Evolutionary conservation across 129 eudicot species (phyloP).

Genomic region (carrot (Daucus carota)): DH1_v3.0 NC_030382.2:43353501-43354000

Average conservation of each 20-base stretch:
- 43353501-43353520: not conserved
- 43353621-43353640: not conserved
- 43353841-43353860: not conserved
- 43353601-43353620: too few relatives aligned
- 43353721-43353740: not conserved
- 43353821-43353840: too few relatives aligned
- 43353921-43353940: not conserved
- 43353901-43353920: not conserved
- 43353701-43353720: not conserved
- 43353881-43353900: not conserved
- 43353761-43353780: not conserved
- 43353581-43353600: too few relatives aligned
- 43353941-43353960: not conserved
- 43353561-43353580: not conserved
- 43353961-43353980: not conserved
- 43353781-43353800: not conserved
- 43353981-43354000: not conserved
- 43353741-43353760: not conserved
- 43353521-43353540: not conserved
- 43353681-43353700: not conserved
- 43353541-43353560: not conserved
- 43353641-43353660: not conserved
- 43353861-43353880: not conserved
- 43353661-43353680: not conserved
- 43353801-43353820: not conserved